Evolutionary conservation across 768 basidiomycete species (phyloP), one percentile per base, ranked within the genome.

Genomic region (Chiua virens): DNA sequence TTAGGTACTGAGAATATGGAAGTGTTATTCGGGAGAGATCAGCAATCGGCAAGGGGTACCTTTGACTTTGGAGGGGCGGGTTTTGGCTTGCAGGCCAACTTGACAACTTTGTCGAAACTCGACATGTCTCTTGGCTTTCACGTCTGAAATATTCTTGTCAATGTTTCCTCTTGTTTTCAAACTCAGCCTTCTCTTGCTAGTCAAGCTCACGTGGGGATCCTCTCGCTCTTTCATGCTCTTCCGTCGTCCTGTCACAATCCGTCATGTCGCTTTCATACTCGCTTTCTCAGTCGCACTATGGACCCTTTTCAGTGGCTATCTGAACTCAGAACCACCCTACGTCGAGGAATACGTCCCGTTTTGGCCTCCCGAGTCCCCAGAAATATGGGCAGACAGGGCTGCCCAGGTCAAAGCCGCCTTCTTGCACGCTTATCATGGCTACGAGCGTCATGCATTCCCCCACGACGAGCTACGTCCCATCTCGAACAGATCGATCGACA

Each of bases 21-120:
- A 20, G 47, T 47, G 38, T 53, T 44, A 22, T 49, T 34, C 39
- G 8, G 17, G 3, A 11, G 10, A 8, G 34, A 35, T n/a, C 40
- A 38, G 35, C 20, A 6, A 3, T 18, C 5, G 21, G 23, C 32
- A 11, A 15, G 27, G 15, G 8, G 17, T 53, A 92, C 95, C 81
- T 99, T 99, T 57, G 92, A 73, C 74, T 99, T 99, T 55, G 97
- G 97, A 3, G 92, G 86, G 3, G 92, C 92, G 41, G 91, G 84
- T 75, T 98, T 98, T 50, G 95, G 92, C 79, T 98, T 98, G 75
- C 94, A 98, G 14, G 96, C 97, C 67, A 92, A 74, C 74, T 96
- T 97, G 60, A 98, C 89, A 64, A 89, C 86, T 78, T 98, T 91
- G 76, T 91, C 89, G 71, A 79, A 89, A 72, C 84, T 86, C 60